Percentiles rank a stretch among this genome's conserved stretches.
Evolutionary conservation across 352 stramenopile genomes (phyloP).

Genomic region (Phytophthora fragariaefolia): DNA sequence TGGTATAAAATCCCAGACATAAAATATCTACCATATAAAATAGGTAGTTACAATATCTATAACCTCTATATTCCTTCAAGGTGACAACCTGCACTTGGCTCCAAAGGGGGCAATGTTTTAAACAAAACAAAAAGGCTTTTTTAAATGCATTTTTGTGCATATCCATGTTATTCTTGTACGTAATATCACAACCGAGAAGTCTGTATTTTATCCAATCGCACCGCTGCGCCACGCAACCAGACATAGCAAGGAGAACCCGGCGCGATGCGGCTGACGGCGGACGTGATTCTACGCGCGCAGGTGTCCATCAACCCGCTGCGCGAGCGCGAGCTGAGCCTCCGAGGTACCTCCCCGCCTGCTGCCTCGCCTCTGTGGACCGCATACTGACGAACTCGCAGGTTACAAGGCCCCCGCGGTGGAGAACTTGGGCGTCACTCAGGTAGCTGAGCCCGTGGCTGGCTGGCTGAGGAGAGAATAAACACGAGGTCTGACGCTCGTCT

Average conservation of each 20-base stretch:
- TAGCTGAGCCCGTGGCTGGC: slow-evolving; percentile 33
- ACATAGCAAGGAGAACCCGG: slow-evolving; percentile 26
- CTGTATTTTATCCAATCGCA: slow-evolving; percentile 31
- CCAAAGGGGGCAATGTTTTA: no score
- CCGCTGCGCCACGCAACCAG: slow-evolving; percentile 11
- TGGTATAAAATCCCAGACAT: no score
- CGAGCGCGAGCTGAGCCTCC: slow-evolving; percentile 92
- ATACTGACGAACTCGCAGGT: slow-evolving; percentile 62
- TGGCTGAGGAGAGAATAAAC: neutral
- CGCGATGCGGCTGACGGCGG: slow-evolving; percentile 87
- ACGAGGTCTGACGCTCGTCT: neutral
- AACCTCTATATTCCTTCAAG: no score
- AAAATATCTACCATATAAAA: no score
- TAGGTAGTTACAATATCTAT: no score
- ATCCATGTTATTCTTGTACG: no score
- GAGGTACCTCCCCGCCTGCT: slow-evolving; percentile 58
- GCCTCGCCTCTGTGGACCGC: slow-evolving; percentile 6
- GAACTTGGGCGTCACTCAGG: slow-evolving; percentile 93
- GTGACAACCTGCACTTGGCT: no score
- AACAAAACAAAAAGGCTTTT: no score
- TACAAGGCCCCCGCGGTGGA: slow-evolving; percentile 93
- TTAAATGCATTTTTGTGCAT: no score
- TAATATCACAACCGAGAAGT: no score
- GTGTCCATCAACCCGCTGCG: slow-evolving; percentile 92
- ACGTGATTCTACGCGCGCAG: slow-evolving; percentile 90